These are phyloP conservation scores for Hypericum androsaemum DNA, from an alignment of 345 rosid species.

Conservation along the genomic window DNA sequence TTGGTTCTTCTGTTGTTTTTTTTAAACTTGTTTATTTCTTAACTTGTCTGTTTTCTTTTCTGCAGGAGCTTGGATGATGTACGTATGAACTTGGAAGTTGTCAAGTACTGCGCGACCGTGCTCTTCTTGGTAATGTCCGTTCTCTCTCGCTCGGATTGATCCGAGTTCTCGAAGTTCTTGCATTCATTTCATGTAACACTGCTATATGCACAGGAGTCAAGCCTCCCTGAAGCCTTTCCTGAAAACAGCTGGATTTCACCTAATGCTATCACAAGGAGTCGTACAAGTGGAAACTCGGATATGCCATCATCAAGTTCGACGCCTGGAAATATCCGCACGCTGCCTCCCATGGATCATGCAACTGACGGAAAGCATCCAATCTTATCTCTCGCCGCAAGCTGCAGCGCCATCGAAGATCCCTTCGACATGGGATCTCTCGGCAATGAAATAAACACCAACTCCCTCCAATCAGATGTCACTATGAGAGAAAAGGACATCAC, in stretches of 20 bases:
- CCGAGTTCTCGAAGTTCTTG: not conserved
- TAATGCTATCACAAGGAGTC: slow-evolving; percentile 51
- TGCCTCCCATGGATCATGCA: slow-evolving; percentile 12
- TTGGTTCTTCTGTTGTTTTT: not conserved
- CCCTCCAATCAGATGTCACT: slow-evolving; percentile 33
- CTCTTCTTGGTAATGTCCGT: slow-evolving; percentile 68
- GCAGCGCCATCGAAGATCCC: slow-evolving; percentile 30
- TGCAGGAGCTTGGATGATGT: slow-evolving; percentile 97
- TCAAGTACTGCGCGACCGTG: slow-evolving; percentile 86
- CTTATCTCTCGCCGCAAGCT: slow-evolving; percentile 29
- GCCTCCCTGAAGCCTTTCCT: slow-evolving; percentile 52
- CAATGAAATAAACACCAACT: slow-evolving; percentile 28
- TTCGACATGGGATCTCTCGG: slow-evolving; percentile 44
- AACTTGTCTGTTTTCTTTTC: slow-evolving; percentile 7
- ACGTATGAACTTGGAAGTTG: slow-evolving; percentile 84
- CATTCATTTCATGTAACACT: not conserved
- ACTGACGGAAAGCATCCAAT: slow-evolving; percentile 32
- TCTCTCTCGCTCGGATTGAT: too few relatives aligned
- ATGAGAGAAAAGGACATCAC: slow-evolving; percentile 42
- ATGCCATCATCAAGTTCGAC: slow-evolving; percentile 24
- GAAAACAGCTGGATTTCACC: slow-evolving; percentile 51
- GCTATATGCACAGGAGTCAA: slow-evolving; percentile 52
- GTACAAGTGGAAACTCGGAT: slow-evolving; percentile 19
- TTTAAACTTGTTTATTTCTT: slow-evolving; percentile 1
- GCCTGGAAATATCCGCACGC: slow-evolving; percentile 4